Conservation (phyloP, 2,329 filamentous ascomycete species). For the Fusarium sp. region DNA sequence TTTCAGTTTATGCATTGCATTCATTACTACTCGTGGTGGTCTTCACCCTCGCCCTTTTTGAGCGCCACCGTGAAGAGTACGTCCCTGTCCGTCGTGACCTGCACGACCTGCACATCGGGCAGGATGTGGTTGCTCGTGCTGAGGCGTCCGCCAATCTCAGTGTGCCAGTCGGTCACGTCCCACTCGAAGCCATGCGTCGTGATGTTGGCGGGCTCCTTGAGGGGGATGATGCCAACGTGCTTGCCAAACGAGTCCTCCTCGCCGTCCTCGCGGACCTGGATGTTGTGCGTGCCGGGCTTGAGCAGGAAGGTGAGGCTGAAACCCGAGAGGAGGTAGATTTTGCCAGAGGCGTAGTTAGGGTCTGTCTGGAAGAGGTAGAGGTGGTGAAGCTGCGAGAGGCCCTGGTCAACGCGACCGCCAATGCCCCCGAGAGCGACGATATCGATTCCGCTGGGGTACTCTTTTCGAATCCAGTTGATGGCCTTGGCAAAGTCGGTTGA, state of each 20-base stretch:
- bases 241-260: slow-evolving; percentile 72
- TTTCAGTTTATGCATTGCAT: slow-evolving; percentile 3
- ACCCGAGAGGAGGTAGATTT: slow-evolving; percentile 83
- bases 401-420: slow-evolving; percentile 92
- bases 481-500: slow-evolving; percentile 94
- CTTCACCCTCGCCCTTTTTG: slow-evolving; percentile 50
- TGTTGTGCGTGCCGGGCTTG: slow-evolving; percentile 73
- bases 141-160: slow-evolving; percentile 76
- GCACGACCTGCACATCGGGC: slow-evolving; percentile 68
- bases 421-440: slow-evolving; percentile 88
- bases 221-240: slow-evolving; percentile 87
- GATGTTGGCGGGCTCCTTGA: slow-evolving; percentile 83
- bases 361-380: slow-evolving; percentile 74
- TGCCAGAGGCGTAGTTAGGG: slow-evolving; percentile 61
- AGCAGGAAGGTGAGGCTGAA: slow-evolving; percentile 86
- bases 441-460: slow-evolving; percentile 58
- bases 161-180: slow-evolving; percentile 88
- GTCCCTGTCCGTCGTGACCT: slow-evolving; percentile 71
- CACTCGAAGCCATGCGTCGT: slow-evolving; percentile 86
- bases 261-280: slow-evolving; percentile 70
- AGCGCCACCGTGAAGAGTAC: slow-evolving; percentile 83
- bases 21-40: slow-evolving; percentile 45
- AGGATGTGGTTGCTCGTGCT: slow-evolving; percentile 86
- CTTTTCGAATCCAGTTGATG: slow-evolving; percentile 67
- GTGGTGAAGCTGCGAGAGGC: slow-evolving; percentile 88